Base-by-base conservation (phyloP, 352 stramenopile genomes). In the Phytophthora pini region DNA sequence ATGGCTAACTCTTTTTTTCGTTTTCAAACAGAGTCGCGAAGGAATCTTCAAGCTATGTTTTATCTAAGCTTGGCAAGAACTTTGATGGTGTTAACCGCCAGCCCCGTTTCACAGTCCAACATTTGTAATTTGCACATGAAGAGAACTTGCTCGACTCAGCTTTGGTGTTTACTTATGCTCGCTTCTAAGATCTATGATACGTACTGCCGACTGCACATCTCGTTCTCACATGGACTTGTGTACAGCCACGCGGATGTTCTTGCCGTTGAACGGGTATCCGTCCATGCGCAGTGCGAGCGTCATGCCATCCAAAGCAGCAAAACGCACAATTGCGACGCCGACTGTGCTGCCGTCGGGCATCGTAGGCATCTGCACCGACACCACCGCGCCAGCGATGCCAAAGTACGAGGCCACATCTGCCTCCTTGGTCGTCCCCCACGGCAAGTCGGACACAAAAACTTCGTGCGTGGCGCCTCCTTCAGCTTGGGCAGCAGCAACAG, bases 271-370 rank as follows among this genome's bases (percentile, higher is more conserved):
- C 15, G 82, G 80, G 58, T 88, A 90, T 20, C 80, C 77, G 44
- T 90, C 74, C 83, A 92, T 89, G 29, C 70, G 70, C 65, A 92
- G 55, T 29, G 82, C 82, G 3, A 76, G 71, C 49, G 66, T 72
- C 66, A 86, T 80, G 24, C 79, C 73, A 17, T 88, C 79, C n/a
- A 77, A 56, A 11, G 72, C 52, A 3, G 65, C 69, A 63, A 92
- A 92, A 7, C 72, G 76, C 45, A 92, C 75, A 55, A 92, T 75
- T 5, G 83, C 80, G 15, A 90, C 77, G 44, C 80, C 82, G 17
- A 91, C 82, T 11, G 82, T 91, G 59, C 79, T 89, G 49, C 82
- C 77, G 54, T 88, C 78, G n/a, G 79, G 62, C 77, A 89, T 91
- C 15, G 75, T 89, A 13, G 82, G 82, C 77, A 91, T 91, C 52